phyloP scores from a whole-genome alignment of 305 asterid genomes.

The Plantago coronopus region DNA sequence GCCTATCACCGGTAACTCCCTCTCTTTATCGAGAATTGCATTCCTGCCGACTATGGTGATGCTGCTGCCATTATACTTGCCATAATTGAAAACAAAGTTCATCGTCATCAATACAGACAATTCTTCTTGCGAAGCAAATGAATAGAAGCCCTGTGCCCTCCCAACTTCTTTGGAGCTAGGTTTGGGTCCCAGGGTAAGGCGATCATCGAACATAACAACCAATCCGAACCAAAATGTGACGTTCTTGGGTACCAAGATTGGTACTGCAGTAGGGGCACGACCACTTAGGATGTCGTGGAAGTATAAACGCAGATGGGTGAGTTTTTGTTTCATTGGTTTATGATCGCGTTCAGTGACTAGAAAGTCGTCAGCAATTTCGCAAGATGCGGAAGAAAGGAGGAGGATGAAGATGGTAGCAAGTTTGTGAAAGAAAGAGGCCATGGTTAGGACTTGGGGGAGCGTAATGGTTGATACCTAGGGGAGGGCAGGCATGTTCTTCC shows the following conservation, averaged over 20 bases:
- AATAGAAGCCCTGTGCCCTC: conserved; percentile 59
- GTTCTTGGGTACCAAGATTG: conserved; percentile 22
- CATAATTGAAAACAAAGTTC: conserved; percentile 41
- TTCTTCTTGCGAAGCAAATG: conserved; percentile 40
- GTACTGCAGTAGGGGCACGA: conserved; percentile 32
- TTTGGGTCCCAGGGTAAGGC: conserved; percentile 46
- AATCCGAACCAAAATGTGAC: conserved; percentile 31
- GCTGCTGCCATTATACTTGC: conserved; percentile 58
- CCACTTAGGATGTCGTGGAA: conserved; percentile 52
- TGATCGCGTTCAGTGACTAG: neutral
- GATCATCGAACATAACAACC: conserved; percentile 46
- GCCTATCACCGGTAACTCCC: conserved; percentile 60
- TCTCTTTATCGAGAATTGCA: conserved; percentile 23
- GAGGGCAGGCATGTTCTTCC: no score
- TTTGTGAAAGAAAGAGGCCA: neutral
- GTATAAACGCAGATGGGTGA: conserved; percentile 39
- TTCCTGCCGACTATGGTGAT: conserved; percentile 49
- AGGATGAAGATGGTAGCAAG: conserved; percentile 12
- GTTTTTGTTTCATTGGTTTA: conserved; percentile 27
- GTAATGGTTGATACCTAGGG: no score
- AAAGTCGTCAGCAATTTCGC: no score
- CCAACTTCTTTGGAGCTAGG: conserved; percentile 44
- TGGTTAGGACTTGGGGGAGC: no score
- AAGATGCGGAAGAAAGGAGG: neutral
- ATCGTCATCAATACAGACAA: conserved; percentile 38